Percentiles rank a stretch among this genome's conserved stretches.
Evolutionary conservation across 495 filamentous ascomycete species (phyloP).

Genomic region (Thermochaetoides thermophila): DNA sequence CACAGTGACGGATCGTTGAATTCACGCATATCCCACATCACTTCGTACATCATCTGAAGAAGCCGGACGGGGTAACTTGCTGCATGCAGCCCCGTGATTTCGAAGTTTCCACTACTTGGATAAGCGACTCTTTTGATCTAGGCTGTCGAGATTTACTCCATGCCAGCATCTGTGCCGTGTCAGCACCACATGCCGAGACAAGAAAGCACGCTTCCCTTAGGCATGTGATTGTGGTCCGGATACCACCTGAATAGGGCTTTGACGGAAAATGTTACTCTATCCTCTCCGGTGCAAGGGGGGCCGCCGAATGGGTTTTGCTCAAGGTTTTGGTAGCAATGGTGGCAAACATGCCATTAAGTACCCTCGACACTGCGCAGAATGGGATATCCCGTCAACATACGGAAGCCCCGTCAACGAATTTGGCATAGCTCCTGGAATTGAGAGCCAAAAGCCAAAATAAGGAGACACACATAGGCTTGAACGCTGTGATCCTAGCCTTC

Average conservation of each 20-base stretch:
- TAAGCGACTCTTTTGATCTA: slow-evolving; percentile 20
- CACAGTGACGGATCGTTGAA: too few relatives aligned
- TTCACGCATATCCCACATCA: too few relatives aligned
- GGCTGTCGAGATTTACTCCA: slow-evolving; percentile 19
- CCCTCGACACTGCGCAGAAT: slow-evolving; percentile 10
- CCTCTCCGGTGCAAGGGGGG: slow-evolving; percentile 15
- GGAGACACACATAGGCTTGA: slow-evolving; percentile 16
- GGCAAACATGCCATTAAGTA: slow-evolving; percentile 21
- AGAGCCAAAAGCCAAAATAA: neutral
- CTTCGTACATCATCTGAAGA: too few relatives aligned
- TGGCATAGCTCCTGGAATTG: too few relatives aligned
- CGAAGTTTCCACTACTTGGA: too few relatives aligned
- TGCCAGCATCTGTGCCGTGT: slow-evolving; percentile 15
- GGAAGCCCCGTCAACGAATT: slow-evolving; percentile 10
- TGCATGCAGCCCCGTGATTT: too few relatives aligned
- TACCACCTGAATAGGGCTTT: slow-evolving; percentile 18
- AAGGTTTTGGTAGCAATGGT: slow-evolving; percentile 23
- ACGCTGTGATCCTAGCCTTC: slow-evolving; percentile 21
- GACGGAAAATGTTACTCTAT: slow-evolving; percentile 17
- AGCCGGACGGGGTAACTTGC: too few relatives aligned
- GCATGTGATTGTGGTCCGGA: slow-evolving; percentile 27
- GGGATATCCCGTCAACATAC: slow-evolving; percentile 17
- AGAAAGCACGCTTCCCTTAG: slow-evolving; percentile 16
- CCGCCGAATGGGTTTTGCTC: slow-evolving; percentile 17
- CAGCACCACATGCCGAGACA: neutral